phyloP scores from a whole-genome alignment of 1,139 yeast species.

The Entelexis sorbosivorans region DNA sequence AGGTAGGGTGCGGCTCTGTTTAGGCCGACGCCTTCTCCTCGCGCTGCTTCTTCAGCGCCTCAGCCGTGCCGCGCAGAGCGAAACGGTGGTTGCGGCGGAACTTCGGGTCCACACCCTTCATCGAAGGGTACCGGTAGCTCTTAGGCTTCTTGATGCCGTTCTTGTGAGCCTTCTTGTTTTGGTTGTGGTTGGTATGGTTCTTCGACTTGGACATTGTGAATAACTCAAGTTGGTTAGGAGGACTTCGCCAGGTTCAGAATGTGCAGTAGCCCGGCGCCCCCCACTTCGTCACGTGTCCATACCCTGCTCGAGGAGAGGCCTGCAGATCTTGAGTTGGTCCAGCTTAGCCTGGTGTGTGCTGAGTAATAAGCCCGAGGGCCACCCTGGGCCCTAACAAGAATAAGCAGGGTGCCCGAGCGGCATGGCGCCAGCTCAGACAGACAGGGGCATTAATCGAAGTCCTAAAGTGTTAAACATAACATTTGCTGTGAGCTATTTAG shows the following conservation, averaged over 20 bases:
- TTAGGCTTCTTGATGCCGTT: constrained; percentile 99
- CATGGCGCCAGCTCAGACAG: too few relatives aligned
- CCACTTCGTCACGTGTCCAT: not conserved
- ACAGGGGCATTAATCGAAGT: too few relatives aligned
- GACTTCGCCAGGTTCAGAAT: constrained; percentile 1
- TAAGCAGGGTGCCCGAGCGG: not conserved
- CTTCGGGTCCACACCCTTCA: constrained; percentile 98
- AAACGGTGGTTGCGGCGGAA: constrained; percentile 99
- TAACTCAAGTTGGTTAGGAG: constrained; percentile 8
- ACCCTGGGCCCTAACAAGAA: not conserved
- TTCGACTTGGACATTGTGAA: constrained; percentile 82
- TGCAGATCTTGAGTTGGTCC: not conserved
- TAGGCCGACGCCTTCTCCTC: constrained; percentile 22
- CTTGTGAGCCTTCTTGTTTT: constrained; percentile 98
- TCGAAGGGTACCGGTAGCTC: constrained; percentile 95
- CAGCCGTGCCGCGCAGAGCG: constrained; percentile 96
- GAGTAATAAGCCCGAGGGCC: not conserved
- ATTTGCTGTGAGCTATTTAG: too few relatives aligned
- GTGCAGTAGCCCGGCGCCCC: not conserved
- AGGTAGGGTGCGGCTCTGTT: not conserved
- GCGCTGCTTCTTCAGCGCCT: constrained; percentile 54
- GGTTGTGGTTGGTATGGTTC: constrained; percentile 99
- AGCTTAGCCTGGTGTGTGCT: not conserved
- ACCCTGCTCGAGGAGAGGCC: not conserved
- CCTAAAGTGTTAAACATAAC: too few relatives aligned